These are phyloP conservation scores for Funneliformis geosporum DNA, from an alignment of 192 early-diverging fungal genomes.

Conservation along the genomic window DNA sequence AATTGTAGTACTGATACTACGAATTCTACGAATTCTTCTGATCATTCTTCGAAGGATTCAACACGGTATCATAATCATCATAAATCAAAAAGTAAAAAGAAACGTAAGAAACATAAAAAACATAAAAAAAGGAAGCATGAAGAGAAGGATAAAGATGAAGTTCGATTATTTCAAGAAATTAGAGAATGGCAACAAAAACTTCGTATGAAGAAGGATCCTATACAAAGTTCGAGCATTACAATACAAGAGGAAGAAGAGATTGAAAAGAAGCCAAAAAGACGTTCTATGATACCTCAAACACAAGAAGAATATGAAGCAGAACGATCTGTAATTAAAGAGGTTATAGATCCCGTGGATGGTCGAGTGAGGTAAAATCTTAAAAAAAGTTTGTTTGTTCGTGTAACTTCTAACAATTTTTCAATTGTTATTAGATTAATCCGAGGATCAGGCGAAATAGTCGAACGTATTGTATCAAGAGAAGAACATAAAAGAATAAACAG, in stretches of 20 bases:
- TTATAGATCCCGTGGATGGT: constrained; percentile 53
- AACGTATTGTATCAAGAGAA: constrained; percentile 50
- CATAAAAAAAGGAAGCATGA: not conserved
- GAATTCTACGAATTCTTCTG: not conserved
- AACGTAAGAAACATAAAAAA: not conserved
- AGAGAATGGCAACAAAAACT: constrained; percentile 10
- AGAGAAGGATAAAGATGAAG: not conserved
- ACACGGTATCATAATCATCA: not conserved
- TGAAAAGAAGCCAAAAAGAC: constrained; percentile 12
- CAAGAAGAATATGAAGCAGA: constrained; percentile 49
- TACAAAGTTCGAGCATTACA: not conserved
- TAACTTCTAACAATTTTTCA: not conserved
- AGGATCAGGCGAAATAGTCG: constrained; percentile 55
- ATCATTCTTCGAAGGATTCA: not conserved
- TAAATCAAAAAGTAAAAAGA: constrained; percentile 4
- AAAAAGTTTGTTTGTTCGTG: not conserved
- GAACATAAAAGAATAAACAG: constrained; percentile 52
- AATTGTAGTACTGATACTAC: not conserved
- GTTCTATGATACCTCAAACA: constrained; percentile 45
- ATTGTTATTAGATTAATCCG: constrained; percentile 44
- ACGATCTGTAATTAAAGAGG: constrained; percentile 41
- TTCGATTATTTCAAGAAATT: not conserved
- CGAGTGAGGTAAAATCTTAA: constrained; percentile 45
- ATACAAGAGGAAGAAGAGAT: constrained; percentile 10
- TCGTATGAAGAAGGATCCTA: not conserved